These are phyloP conservation scores for Pythium rishiriense DNA, from an alignment of 352 stramenopile species.

Conservation along the genomic window DNA sequence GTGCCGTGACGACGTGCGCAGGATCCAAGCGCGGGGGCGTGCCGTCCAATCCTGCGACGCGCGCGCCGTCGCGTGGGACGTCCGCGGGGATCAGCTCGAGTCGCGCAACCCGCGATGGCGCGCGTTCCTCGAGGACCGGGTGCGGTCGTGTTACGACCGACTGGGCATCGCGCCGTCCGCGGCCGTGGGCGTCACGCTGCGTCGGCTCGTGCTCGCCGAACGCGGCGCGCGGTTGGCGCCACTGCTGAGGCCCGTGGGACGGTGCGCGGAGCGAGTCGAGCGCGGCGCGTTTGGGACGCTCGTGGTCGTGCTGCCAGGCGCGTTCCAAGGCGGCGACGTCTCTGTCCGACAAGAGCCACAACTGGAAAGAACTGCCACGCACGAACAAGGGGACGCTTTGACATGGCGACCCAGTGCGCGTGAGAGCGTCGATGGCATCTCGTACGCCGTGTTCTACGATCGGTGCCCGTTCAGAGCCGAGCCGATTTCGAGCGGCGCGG, in stretches of 20 bases:
- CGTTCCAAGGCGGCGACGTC: not conserved
- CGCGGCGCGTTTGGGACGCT: not conserved
- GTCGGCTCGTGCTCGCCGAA: too few relatives aligned
- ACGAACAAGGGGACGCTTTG: not conserved
- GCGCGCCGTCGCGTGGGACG: not conserved
- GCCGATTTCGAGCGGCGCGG: not conserved
- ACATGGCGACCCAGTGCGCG: not conserved
- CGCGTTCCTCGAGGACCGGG: not conserved
- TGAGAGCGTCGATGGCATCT: not conserved
- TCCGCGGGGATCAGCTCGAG: not conserved
- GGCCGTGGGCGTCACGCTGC: too few relatives aligned
- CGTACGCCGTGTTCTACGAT: conserved; percentile 5
- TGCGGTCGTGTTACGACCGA: too few relatives aligned
- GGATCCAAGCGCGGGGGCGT: too few relatives aligned
- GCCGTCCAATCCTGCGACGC: too few relatives aligned
- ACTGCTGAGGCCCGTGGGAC: too few relatives aligned
- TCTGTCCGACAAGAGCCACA: too few relatives aligned
- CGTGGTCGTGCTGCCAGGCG: conserved; percentile 1
- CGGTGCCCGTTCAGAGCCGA: not conserved
- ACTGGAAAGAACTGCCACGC: not conserved
- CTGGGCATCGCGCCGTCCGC: too few relatives aligned
- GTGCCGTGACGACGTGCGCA: too few relatives aligned
- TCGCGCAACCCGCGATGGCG: not conserved
- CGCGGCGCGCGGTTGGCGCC: too few relatives aligned
- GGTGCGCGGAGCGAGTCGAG: too few relatives aligned